These are phyloP conservation scores for Sphaerulina vaccinii DNA, from an alignment of 2,329 filamentous ascomycete species.

Conservation along the genomic window DNA sequence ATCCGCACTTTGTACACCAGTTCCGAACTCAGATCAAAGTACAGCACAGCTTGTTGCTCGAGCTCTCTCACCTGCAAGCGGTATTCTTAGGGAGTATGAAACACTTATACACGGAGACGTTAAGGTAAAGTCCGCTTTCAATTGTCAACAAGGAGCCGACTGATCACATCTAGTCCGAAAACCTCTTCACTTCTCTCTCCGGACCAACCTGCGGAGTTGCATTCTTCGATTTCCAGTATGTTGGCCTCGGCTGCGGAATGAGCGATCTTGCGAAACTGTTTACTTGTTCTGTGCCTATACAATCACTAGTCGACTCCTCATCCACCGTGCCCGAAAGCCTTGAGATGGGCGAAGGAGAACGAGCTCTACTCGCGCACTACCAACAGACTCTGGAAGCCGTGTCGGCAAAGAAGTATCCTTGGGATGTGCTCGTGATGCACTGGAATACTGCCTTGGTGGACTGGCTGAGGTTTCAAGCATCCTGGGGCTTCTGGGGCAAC, in stretches of 20 bases:
- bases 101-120: constrained; percentile 68
- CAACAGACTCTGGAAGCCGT: constrained; percentile 39
- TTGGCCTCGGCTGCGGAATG: constrained; percentile 62
- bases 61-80: constrained; percentile 48
- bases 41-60: constrained; percentile 51
- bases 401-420: constrained; percentile 49
- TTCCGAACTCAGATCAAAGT: constrained; percentile 30
- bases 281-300: constrained; percentile 61
- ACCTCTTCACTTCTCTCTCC: constrained; percentile 67
- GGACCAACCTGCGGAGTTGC: constrained; percentile 54
- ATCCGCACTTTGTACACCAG: constrained; percentile 45
- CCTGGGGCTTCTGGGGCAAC: constrained; percentile 32
- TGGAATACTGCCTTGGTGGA: constrained; percentile 68
- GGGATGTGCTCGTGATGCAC: constrained; percentile 56
- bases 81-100: constrained; percentile 40
- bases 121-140: constrained; percentile 46
- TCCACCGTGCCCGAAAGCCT: constrained; percentile 8
- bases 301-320: constrained; percentile 45
- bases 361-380: constrained; percentile 54
- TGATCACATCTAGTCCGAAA: constrained; percentile 59
- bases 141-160: no score
- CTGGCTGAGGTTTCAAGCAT: constrained; percentile 55
- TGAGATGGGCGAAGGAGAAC: constrained; percentile 57
- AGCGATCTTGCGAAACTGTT: constrained; percentile 67
- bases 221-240: constrained; percentile 70